Base-by-base conservation (phyloP, 2,329 filamentous ascomycete genomes). In the Tolypocladium endophyticum region DNA sequence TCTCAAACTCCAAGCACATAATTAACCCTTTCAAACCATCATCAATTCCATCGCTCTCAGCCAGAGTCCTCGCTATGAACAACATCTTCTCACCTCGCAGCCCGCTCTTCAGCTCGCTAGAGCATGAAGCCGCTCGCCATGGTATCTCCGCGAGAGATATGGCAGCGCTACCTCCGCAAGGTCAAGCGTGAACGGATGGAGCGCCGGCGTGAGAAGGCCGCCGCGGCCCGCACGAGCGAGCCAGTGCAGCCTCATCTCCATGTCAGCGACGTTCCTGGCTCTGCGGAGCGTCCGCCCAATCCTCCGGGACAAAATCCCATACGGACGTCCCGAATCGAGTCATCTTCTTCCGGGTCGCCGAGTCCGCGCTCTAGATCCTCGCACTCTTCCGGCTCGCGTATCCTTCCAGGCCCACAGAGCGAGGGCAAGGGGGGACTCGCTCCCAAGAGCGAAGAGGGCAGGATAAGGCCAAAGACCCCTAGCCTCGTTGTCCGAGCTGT, bases 331-430 rank as follows among this genome's bases (percentile, higher is more conserved):
- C 30, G 4, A n/a, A 35, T 54, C 50, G 30, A 36, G 20, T 36
- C 50, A 20, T 35, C 33, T 20, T 35, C 50, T 23, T n/a, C 30
- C 8, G 50, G 35, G 11, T 33, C 50, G 12, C 18, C 3, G 0
- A 3, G 1, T 4, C 1, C 6, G 28, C 3, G 0, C 28, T 9
- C 2, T 0, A 20, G 0, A 1, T 53, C 50, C 11, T 1, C 50
- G 30, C 50, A 54, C 12, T 35, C 50, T 16, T 54, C 50, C 9
- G 0, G 20, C 20, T 54, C 50, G 50, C 9, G 1, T 6, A 9
- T 36, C 20, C 50, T 35, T 23, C 4, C 28, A 30, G 30, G 18
- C 5, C 9, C 4, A 35, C 20, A 35, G 20, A 35, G 30, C 30
- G 11, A 3, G 30, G 30, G 8, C 18, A 8, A 5, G 12, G 47